Evolutionary conservation across 768 basidiomycete species (phyloP), one percentile per base, ranked within the genome.

Genomic region (Russula sp.): DNA sequence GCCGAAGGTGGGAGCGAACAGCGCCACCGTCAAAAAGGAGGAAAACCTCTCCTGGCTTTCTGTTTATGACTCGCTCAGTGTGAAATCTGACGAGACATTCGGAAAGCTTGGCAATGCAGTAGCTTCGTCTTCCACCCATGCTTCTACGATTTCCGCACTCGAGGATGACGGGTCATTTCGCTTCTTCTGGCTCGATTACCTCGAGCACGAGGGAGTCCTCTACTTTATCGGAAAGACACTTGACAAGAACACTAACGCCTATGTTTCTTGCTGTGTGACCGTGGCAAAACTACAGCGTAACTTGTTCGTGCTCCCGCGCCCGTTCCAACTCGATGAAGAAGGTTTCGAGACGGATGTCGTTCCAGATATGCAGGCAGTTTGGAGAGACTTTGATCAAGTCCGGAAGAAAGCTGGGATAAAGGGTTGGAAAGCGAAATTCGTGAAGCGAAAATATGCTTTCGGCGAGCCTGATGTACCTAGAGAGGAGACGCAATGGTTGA

Each of bases 111-210:
- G 73, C 5, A 71, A 40, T 16, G 52, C 59, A 1, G 66, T n/a
- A 6, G 57, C 71, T 7, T 63, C 73, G 16, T 73, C 76, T 6
- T 68, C 74, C 2, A 68, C 77, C 4, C 65, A 71, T 51, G 76
- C 80, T 55, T 64, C 71, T 71, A 74, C 78, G 22, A 67, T 85
- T 7, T 81, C 82, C 47, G 87, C 87, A 0, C 79, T 94, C 2
- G 92, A 98, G 70, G 76, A 82, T 4, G 93, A 97, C 66, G 94
- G 92, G 1, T 89, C 86, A 3, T 76, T 98, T 14, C 83, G 82
- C 32, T 94, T 99, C 79, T 99, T 88, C 78, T 99, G 97, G 97
- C 78, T 98, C 22, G 97, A 99, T 71, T 93, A 93, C 70, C 84
- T 95, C 39, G 94, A 98, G 71, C 81, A 84, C 53, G 83, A 89